Evolutionary conservation across 768 basidiomycete species (phyloP), one percentile per base, ranked within the genome.

Genomic region (Phaffia tasmanica): DNA sequence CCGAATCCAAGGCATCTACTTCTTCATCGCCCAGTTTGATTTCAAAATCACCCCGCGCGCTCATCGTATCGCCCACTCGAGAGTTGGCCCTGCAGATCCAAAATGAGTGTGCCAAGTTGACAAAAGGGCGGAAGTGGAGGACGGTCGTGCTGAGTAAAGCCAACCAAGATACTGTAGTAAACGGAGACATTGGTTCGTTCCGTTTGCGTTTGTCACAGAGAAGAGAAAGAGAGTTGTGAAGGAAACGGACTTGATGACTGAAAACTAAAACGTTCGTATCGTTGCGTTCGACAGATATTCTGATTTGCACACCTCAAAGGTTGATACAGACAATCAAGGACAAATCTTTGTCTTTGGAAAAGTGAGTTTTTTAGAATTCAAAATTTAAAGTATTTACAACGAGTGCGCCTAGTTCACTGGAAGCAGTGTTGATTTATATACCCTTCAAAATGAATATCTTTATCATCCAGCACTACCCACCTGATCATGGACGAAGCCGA

Each of bases 31-130:
- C 59, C 46, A n/a, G 19, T 29, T 53, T 51, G 4, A 42, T 11
- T 42, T 42, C 35, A 11, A 42, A 42, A 42, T 42, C 35, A 42
- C 67, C 67, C 21, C 81, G 89, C 64, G 88, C 88, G 1, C 67
- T 99, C 25, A 79, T 99, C 49, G 77, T 99, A 57, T 88, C 89
- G 0, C 95, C 95, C 2, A 98, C 95, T 1, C 84, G 90, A 59
- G 95, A 99, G 78, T 76, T 99, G n/a, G 91, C 92, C 0, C 85
- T 90, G 72, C 95, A 99, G 73, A 98, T 98, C 63, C 81, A 89
- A 70, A 90, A 92, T 68, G 95, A 98, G 74, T 88, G 86, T 71
- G 75, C 87, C 59, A 91, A 88, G 74, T 79, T 90, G 19, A 87
- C 84, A 18, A 82, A 85, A 71, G 89, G 88, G 9, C 80, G 86